Conservation (phyloP, 192 early-diverging fungal species). For the Tieghemiomyces parasiticus region DNA sequence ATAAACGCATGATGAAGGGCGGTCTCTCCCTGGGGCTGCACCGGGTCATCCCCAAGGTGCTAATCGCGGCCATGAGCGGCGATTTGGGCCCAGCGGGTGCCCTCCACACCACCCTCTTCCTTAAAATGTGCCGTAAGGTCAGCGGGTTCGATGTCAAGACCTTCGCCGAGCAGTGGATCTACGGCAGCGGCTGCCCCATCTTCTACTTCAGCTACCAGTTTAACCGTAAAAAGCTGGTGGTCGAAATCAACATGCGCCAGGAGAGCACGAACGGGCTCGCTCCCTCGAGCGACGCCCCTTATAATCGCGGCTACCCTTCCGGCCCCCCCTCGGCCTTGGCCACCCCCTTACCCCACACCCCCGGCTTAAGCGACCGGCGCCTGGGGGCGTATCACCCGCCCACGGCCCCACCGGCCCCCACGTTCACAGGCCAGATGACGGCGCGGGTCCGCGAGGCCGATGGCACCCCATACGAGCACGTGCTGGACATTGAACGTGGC, state of each 20-base stretch:
- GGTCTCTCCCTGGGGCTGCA: conserved; percentile 49
- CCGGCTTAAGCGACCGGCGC: not conserved
- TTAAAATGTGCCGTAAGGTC: conserved; percentile 70
- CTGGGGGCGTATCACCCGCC: no score
- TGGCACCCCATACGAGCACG: conserved; percentile 69
- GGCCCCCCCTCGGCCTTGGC: not conserved
- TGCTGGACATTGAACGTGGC: conserved; percentile 62
- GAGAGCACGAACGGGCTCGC: conserved; percentile 36
- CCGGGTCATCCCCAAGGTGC: conserved; percentile 66
- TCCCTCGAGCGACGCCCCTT: not conserved
- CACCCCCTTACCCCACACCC: conserved; percentile 13
- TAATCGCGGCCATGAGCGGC: conserved; percentile 58
- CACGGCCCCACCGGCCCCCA: conserved; percentile 13
- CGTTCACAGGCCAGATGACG: conserved; percentile 46
- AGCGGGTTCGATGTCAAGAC: conserved; percentile 64
- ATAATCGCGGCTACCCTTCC: not conserved
- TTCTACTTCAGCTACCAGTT: conserved; percentile 73
- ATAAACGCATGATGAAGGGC: conserved; percentile 60
- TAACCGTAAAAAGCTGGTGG: conserved; percentile 91
- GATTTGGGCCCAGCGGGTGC: conserved; percentile 35
- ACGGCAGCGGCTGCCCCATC: conserved; percentile 77
- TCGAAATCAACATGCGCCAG: conserved; percentile 76
- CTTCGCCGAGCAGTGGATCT: conserved; percentile 93
- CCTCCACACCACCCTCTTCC: conserved; percentile 53
- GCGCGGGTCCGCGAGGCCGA: conserved; percentile 71